These are phyloP conservation scores for Leccinum ochraceum DNA, from an alignment of 768 basidiomycete genomes.

Conservation along the genomic window DNA sequence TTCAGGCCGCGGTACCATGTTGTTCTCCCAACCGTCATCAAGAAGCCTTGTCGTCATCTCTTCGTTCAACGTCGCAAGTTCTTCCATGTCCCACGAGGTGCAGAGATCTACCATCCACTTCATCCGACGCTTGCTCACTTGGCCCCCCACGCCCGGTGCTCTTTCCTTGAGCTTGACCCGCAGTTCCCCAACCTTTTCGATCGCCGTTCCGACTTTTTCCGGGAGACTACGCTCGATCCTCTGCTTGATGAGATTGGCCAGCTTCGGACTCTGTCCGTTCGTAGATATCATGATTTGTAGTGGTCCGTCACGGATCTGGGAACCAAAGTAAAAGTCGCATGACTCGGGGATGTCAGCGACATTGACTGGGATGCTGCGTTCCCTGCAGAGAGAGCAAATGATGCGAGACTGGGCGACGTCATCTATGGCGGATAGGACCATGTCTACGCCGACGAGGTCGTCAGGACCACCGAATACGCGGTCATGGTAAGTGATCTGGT, in stretches of 20 bases:
- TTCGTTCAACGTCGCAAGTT: slow-evolving; percentile 72
- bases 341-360: slow-evolving; percentile 94
- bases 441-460: slow-evolving; percentile 72
- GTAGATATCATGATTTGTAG: slow-evolving; percentile 97
- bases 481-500: slow-evolving; percentile 66
- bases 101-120: slow-evolving; percentile 89
- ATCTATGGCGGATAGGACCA: slow-evolving; percentile 95
- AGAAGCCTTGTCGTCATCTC: slow-evolving; percentile 63
- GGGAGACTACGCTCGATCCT: slow-evolving; percentile 70
- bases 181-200: slow-evolving; percentile 76
- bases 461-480: slow-evolving; percentile 62
- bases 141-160: slow-evolving; percentile 82
- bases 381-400: slow-evolving; percentile 73
- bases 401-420: slow-evolving; percentile 67
- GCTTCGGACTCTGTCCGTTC: slow-evolving; percentile 87
- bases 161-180: slow-evolving; percentile 71
- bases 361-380: slow-evolving; percentile 80
- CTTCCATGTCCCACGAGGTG: slow-evolving; percentile 82
- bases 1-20: slow-evolving; percentile 45
- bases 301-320: slow-evolving; percentile 86
- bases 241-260: slow-evolving; percentile 81
- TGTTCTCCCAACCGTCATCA: slow-evolving; percentile 84
- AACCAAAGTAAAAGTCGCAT: slow-evolving; percentile 99
- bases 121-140: slow-evolving; percentile 79
- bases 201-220: slow-evolving; percentile 70